phyloP scores from a whole-genome alignment of 78 protist genomes.

The Pelomyxa schiedti region DNA sequence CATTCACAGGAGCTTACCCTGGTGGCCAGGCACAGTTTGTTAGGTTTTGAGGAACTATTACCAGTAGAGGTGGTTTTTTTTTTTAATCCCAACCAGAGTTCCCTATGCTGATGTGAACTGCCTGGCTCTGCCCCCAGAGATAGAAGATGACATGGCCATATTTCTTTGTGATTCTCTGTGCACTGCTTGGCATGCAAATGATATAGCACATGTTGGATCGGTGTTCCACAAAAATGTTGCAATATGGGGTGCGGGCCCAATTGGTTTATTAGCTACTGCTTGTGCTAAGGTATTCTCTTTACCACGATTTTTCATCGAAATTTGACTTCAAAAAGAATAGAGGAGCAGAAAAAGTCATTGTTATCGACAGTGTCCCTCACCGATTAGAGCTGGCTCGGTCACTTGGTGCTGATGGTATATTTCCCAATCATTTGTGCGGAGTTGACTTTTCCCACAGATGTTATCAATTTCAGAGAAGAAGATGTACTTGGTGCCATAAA shows the following conservation, averaged over 20 bases:
- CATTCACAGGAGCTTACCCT: not conserved
- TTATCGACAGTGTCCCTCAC: constrained; percentile 15
- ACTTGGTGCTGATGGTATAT: not conserved
- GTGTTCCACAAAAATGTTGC: not conserved
- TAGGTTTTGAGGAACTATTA: too few species aligned
- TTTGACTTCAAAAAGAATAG: not conserved
- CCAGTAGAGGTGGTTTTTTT: too few species aligned
- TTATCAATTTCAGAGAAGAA: constrained; percentile 9
- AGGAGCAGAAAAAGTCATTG: constrained; percentile 19
- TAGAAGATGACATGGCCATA: constrained; percentile 16
- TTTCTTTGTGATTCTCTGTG: not conserved
- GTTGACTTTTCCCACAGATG: not conserved
- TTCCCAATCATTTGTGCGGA: not conserved
- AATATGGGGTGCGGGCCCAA: constrained; percentile 19
- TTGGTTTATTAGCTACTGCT: constrained; percentile 3
- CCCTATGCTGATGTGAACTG: constrained; percentile 23
- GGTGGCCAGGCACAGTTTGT: constrained; percentile 26
- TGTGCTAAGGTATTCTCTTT: constrained; percentile 1
- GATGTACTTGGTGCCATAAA: constrained; percentile 9
- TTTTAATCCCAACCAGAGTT: too few species aligned
- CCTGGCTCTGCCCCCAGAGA: constrained; percentile 12
- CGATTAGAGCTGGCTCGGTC: constrained; percentile 1
- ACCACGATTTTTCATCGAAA: not conserved
- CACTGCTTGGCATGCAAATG: constrained; percentile 5
- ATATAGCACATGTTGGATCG: not conserved